These are phyloP conservation scores for Mixia osmundae DNA, from an alignment of 1,284 basidiomycete genomes.

Conservation along the genomic window DNA sequence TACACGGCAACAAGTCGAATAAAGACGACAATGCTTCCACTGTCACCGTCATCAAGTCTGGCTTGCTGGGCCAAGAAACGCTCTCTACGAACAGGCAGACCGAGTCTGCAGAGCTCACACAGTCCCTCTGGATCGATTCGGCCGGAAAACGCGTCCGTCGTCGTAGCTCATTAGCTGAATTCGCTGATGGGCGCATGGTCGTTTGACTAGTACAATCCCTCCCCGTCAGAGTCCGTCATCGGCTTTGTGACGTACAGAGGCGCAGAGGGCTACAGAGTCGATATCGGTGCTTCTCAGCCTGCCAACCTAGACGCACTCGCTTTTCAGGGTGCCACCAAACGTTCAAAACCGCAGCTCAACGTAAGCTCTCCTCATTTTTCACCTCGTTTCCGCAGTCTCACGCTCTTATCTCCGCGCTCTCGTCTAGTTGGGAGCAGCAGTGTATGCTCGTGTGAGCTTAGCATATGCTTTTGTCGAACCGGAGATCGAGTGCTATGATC, in stretches of 20 bases:
- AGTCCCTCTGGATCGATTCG: slow-evolving; percentile 7
- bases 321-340: slow-evolving; percentile 62
- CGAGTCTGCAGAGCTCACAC: no score
- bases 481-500: slow-evolving; percentile 65
- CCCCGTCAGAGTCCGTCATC: slow-evolving; percentile 51
- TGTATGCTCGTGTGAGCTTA: slow-evolving; percentile 59
- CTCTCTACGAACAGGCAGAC: slow-evolving; percentile 1
- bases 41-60: slow-evolving; percentile 3
- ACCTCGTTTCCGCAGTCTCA: neutral
- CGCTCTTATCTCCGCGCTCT: neutral
- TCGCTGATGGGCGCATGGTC: neutral
- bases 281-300: slow-evolving; percentile 52
- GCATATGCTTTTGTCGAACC: slow-evolving; percentile 77
- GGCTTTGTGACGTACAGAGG: slow-evolving; percentile 42
- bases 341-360: slow-evolving; percentile 61
- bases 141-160: slow-evolving; percentile 4
- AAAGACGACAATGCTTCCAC: neutral
- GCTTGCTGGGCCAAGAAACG: slow-evolving; percentile 5
- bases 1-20: neutral
- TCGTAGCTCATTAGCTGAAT: neutral
- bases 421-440: slow-evolving; percentile 43
- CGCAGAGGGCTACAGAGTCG: slow-evolving; percentile 57
- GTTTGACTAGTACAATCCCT: slow-evolving; percentile 47
- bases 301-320: slow-evolving; percentile 54
- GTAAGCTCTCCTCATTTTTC: slow-evolving; percentile 22